These are phyloP conservation scores for Dovyalis caffra DNA, from an alignment of 345 rosid species.

Conservation along the genomic window DNA sequence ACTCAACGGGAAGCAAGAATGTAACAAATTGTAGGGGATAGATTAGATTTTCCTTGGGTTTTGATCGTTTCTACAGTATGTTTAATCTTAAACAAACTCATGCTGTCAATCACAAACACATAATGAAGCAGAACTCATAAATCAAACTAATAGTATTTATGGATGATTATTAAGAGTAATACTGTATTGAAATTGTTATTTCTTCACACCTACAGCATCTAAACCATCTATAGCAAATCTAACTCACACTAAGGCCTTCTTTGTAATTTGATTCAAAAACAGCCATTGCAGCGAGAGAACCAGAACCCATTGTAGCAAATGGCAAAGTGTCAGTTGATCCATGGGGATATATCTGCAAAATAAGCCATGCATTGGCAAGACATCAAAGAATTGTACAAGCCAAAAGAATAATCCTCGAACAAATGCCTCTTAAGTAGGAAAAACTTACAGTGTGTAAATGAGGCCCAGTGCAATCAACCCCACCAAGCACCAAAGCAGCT, in stretches of 20 bases:
- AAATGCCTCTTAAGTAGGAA: slow-evolving; percentile 3
- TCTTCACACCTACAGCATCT: slow-evolving; percentile 5
- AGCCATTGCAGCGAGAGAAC: slow-evolving; percentile 88
- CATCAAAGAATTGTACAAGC: neutral
- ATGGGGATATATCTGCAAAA: slow-evolving; percentile 72
- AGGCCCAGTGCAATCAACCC: slow-evolving; percentile 82
- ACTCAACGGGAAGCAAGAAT: neutral
- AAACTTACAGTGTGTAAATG: slow-evolving; percentile 75
- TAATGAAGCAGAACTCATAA: neutral
- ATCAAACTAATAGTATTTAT: neutral
- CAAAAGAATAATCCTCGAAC: neutral
- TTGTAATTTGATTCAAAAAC: slow-evolving; percentile 74
- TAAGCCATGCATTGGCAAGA: slow-evolving; percentile 13
- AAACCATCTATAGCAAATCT: neutral
- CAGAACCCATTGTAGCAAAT: slow-evolving; percentile 90
- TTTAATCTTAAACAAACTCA: neutral
- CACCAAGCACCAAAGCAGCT: slow-evolving; percentile 90
- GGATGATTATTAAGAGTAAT: neutral
- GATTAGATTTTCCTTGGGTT: neutral
- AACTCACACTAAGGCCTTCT: slow-evolving; percentile 79
- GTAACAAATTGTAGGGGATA: neutral
- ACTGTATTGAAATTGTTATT: neutral
- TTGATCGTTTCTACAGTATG: neutral
- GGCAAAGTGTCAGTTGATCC: slow-evolving; percentile 88
- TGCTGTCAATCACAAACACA: neutral